Evolutionary conservation across 2,329 filamentous ascomycete species (phyloP).

Genomic region (Tolypocladium endophyticum): DNA sequence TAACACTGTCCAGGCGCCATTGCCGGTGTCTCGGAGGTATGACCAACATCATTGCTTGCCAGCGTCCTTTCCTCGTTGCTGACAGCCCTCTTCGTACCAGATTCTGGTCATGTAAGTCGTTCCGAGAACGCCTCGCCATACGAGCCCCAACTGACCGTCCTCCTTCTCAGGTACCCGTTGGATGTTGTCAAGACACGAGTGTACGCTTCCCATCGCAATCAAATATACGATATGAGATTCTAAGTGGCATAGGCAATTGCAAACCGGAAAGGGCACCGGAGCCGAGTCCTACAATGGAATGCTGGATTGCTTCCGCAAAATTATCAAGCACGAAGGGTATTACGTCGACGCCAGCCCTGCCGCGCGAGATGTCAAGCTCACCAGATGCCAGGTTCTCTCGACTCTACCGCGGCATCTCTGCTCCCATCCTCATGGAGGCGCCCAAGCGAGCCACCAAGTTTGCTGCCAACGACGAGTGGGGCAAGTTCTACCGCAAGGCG

Average conservation of each 20-base stretch:
- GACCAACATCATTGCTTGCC: background rate
- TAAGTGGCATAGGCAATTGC: slow-evolving; percentile 59
- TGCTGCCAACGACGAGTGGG: slow-evolving; percentile 98
- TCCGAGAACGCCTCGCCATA: background rate
- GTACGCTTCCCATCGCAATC: slow-evolving; percentile 41
- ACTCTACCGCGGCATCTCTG: slow-evolving; percentile 89
- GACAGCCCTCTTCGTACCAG: slow-evolving; percentile 32
- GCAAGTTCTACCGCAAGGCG: slow-evolving; percentile 77
- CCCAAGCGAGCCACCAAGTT: slow-evolving; percentile 94
- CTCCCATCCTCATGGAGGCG: slow-evolving; percentile 96
- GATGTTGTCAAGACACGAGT: slow-evolving; percentile 98
- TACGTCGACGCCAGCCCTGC: background rate
- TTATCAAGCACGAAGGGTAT: slow-evolving; percentile 89
- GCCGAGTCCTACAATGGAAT: slow-evolving; percentile 91
- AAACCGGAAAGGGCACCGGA: slow-evolving; percentile 62
- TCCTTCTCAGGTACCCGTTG: slow-evolving; percentile 72
- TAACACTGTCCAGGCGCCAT: slow-evolving; percentile 56
- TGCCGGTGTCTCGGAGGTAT: slow-evolving; percentile 93
- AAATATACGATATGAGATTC: slow-evolving; percentile 5
- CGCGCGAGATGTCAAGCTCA: slow-evolving; percentile 9
- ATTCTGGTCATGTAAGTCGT: slow-evolving; percentile 71
- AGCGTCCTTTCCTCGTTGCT: background rate
- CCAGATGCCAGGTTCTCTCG: slow-evolving; percentile 58
- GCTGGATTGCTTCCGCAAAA: slow-evolving; percentile 97
- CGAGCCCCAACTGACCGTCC: slow-evolving; percentile 8